Percentiles rank a stretch among this genome's conserved stretches.
phyloP scores from a whole-genome alignment of 148 eudicot species.

The Rhododendron mucronatum region DNA sequence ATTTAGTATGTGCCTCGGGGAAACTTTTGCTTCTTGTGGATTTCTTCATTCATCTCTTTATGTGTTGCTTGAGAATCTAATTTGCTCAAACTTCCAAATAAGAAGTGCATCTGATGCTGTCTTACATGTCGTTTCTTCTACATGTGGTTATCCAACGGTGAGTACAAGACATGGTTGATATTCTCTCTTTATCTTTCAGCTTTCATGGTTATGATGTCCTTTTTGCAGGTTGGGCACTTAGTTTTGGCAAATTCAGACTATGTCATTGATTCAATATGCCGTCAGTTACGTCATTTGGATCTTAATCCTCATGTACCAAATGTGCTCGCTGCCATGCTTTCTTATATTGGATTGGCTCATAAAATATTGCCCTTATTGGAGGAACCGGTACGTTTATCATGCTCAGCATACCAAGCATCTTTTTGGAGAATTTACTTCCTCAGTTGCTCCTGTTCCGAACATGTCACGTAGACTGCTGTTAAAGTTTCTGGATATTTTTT shows the following conservation, averaged over 20 bases:
- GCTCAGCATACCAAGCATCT: neutral
- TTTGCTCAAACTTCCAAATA: conserved; percentile 66
- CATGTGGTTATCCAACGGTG: conserved; percentile 74
- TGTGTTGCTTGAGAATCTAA: conserved; percentile 81
- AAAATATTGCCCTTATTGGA: conserved; percentile 87
- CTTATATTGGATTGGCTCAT: conserved; percentile 79
- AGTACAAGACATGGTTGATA: conserved; percentile 15
- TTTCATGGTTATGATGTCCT: conserved; percentile 9
- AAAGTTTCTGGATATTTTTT: neutral
- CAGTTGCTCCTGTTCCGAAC: neutral
- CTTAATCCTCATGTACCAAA: conserved; percentile 84
- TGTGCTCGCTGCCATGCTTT: conserved; percentile 86
- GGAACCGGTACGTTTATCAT: conserved; percentile 65
- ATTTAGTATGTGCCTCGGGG: conserved; percentile 63
- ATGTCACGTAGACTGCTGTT: neutral
- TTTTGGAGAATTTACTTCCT: conserved; percentile 4
- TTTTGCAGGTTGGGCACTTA: conserved; percentile 80
- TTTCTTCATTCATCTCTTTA: conserved; percentile 79
- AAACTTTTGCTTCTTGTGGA: conserved; percentile 69
- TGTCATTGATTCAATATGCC: conserved; percentile 80
- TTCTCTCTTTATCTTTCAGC: neutral
- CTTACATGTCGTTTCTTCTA: conserved; percentile 57
- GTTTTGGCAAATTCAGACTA: conserved; percentile 90
- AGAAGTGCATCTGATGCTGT: conserved; percentile 79
- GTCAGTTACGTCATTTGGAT: conserved; percentile 86